A percentile compares a stretch with the other conserved stretches of the same genome.
phyloP scores from a whole-genome alignment of 805 yeast genomes.

The Wickerhamomyces queroliae region DNA sequence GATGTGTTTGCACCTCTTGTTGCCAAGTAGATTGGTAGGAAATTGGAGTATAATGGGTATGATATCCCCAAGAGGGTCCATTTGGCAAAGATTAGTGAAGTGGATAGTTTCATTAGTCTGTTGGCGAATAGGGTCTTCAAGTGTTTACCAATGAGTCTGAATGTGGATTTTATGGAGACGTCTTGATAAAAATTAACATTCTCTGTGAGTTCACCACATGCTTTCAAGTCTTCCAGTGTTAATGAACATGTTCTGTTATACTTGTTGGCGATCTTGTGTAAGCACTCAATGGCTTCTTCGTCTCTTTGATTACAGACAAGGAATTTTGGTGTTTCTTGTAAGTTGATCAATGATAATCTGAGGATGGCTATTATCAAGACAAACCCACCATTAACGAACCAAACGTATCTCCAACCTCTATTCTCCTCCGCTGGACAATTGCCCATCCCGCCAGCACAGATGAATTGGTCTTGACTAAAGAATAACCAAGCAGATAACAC shows the following conservation, averaged over 20 bases:
- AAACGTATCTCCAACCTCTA: conserved; percentile 54
- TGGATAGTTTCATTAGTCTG: conserved; percentile 30
- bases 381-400: conserved; percentile 45
- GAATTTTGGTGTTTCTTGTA: conserved; percentile 50
- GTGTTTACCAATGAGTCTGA: conserved; percentile 28
- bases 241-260: conserved; percentile 35
- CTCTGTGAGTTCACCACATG: conserved; percentile 35
- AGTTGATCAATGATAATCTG: conserved; percentile 34
- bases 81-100: conserved; percentile 35
- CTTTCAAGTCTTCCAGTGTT: conserved; percentile 38
- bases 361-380: conserved; percentile 40
- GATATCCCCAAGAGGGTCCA: conserved; percentile 53
- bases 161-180: conserved; percentile 22
- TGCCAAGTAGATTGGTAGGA: conserved; percentile 43
- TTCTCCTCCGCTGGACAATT: conserved; percentile 36
- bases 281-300: conserved; percentile 37
- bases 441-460: conserved; percentile 41
- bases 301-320: conserved; percentile 43
- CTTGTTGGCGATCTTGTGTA: conserved; percentile 40
- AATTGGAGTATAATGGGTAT: conserved; percentile 45
- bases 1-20: conserved; percentile 40
- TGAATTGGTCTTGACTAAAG: conserved; percentile 33
- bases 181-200: conserved; percentile 20
- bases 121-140: conserved; percentile 37
- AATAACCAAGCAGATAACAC: conserved; percentile 45